These are phyloP conservation scores for Bacidia gigantensis DNA, from an alignment of 495 filamentous ascomycete genomes.

Conservation along the genomic window DNA sequence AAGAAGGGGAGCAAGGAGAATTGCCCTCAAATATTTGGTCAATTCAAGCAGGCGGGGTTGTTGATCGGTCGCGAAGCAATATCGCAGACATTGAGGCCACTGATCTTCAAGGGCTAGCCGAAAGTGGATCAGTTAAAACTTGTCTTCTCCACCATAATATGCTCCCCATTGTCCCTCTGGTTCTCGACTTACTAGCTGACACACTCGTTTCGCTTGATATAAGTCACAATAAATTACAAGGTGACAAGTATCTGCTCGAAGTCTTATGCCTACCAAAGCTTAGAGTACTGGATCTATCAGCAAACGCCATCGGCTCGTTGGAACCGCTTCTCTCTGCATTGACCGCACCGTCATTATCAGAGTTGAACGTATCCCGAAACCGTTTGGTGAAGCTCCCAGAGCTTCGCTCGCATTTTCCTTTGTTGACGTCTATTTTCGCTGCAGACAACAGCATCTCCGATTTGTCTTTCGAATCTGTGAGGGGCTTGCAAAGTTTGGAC, in stretches of 20 bases:
- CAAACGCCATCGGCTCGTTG: slow-evolving; percentile 53
- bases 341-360: slow-evolving; percentile 53
- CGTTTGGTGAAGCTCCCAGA: slow-evolving; percentile 51
- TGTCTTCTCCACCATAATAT: slow-evolving; percentile 66
- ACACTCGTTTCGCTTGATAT: slow-evolving; percentile 64
- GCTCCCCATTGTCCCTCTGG: slow-evolving; percentile 53
- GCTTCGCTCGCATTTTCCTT: slow-evolving; percentile 46
- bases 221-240: slow-evolving; percentile 60
- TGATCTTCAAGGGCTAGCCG: slow-evolving; percentile 31
- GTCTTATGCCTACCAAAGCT: slow-evolving; percentile 56
- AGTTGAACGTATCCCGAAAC: slow-evolving; percentile 70
- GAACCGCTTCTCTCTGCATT: slow-evolving; percentile 48
- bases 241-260: slow-evolving; percentile 44
- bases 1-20: slow-evolving; percentile 13
- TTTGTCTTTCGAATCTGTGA: slow-evolving; percentile 57
- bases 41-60: slow-evolving; percentile 52
- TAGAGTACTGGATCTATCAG: slow-evolving; percentile 56
- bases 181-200: slow-evolving; percentile 49
- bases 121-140: slow-evolving; percentile 33
- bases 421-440: slow-evolving; percentile 49
- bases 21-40: slow-evolving; percentile 34
- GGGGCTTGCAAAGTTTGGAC: slow-evolving; percentile 63
- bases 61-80: slow-evolving; percentile 58
- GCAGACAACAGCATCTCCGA: slow-evolving; percentile 64
- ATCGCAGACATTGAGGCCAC: slow-evolving; percentile 34